Percentiles rank a stretch among this genome's conserved stretches.
phyloP scores from a whole-genome alignment of 805 yeast species.

The Metschnikowia kunwiensis region DNA sequence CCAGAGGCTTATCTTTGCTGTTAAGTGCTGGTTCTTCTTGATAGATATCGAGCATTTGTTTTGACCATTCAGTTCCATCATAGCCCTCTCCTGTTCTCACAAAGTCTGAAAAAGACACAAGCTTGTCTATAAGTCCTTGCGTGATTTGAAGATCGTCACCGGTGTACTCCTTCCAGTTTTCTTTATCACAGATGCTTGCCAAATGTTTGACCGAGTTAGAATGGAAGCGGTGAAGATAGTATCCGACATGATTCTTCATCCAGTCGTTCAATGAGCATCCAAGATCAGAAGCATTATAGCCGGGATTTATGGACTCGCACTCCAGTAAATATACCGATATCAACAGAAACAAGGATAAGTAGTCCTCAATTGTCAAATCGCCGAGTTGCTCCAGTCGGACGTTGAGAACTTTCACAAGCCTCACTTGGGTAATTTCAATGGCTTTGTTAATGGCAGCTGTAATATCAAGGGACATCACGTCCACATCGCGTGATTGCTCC shows the following conservation, averaged over 20 bases:
- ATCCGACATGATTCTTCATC: constrained; percentile 61
- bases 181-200: constrained; percentile 54
- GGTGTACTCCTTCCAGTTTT: constrained; percentile 77
- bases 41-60: constrained; percentile 23
- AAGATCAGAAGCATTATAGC: constrained; percentile 54
- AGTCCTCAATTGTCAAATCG: constrained; percentile 53
- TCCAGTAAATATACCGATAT: constrained; percentile 71
- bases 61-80: constrained; percentile 29
- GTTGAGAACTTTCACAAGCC: constrained; percentile 73
- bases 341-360: constrained; percentile 62
- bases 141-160: constrained; percentile 36
- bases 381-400: constrained; percentile 75
- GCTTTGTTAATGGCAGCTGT: constrained; percentile 62
- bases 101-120: constrained; percentile 25
- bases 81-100: constrained; percentile 22
- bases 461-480: constrained; percentile 63
- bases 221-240: constrained; percentile 57
- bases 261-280: constrained; percentile 56
- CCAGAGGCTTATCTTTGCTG: too few relatives aligned
- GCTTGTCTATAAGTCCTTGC: constrained; percentile 27
- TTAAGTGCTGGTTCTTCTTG: constrained; percentile 6
- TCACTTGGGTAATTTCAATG: constrained; percentile 66
- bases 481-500: constrained; percentile 21
- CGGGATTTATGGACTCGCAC: constrained; percentile 76
- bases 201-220: constrained; percentile 46